Base-by-base conservation (phyloP, 768 basidiomycete genomes). In the Mycena haematopus region DNA sequence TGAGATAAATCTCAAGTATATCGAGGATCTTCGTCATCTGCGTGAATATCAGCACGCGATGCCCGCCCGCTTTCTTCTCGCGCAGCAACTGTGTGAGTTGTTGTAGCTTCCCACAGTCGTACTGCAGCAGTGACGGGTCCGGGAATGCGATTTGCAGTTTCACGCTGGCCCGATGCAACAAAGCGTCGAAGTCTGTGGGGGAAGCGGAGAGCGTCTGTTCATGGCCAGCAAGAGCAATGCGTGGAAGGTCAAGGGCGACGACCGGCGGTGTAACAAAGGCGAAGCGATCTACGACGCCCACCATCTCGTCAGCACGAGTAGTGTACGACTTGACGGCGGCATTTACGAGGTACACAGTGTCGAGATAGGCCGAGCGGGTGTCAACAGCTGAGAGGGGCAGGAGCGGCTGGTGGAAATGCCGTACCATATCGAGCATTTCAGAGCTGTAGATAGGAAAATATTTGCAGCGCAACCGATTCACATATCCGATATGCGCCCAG, bases 1-100 rank as follows among this genome's bases (percentile, higher is more conserved):
- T 96, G 60, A 98, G 82, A 75, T 95, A 99, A 19, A 89, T 88
- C 73, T 98, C 96, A 55, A 99, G 83, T 62, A 99, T 93, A 72
- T 99, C 96, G 61, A 99, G 82, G 33, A 99, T 89, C 62, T 84
- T 83, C 31, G 96, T 96, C 96, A 98, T 98, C 70, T 99, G 96
- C 0, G 96, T 98, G 76, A 99, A 99, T 65, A 99, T 96, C 50
- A 99, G 82, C 25, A 92, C 83, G 8, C 96, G 90, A 72, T 97
- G 95, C 0, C 95, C 94, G 7, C 87, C 93, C 0, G 87, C 85
- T 71, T 95, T 94, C 75, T 87, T 91, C 74, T 92, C 86, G 47
- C 93, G 86, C 11, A 99, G 80, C 27, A 99, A 79, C 25, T 77
- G 78, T n/a, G 87, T 84, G 9, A 99, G 84, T 59, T 88, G 84